A percentile compares a stretch with the other conserved stretches of the same genome.
phyloP scores from a whole-genome alignment of 352 stramenopile genomes.

The Phytophthora europaea region DNA sequence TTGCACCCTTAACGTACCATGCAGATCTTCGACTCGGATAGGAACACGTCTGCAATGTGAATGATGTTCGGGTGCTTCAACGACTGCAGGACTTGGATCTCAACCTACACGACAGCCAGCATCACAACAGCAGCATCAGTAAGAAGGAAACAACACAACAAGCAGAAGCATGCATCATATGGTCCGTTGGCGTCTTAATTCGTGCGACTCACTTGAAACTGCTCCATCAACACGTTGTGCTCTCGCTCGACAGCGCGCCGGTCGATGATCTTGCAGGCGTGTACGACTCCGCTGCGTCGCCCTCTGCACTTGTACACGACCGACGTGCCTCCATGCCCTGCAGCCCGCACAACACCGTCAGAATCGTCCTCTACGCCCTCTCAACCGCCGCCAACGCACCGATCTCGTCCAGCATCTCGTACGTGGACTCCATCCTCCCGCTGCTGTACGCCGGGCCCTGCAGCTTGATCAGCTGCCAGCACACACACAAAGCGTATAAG shows the following conservation, averaged over 20 bases:
- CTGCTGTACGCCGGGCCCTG: conserved; percentile 75
- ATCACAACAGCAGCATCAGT: conserved; percentile 4
- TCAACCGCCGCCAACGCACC: conserved; percentile 49
- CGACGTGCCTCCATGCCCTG: conserved; percentile 87
- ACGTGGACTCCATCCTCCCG: conserved; percentile 84
- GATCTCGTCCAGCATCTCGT: conserved; percentile 86
- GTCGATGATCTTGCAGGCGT: conserved; percentile 92
- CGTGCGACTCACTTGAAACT: conserved; percentile 77
- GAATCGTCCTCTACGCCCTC: background rate
- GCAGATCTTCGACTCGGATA: conserved; percentile 88
- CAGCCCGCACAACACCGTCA: background rate
- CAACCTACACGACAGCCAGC: conserved; percentile 51
- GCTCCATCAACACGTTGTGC: conserved; percentile 85
- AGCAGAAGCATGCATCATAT: background rate
- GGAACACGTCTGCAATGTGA: conserved; percentile 88
- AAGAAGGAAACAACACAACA: background rate
- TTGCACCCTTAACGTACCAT: conserved; percentile 54
- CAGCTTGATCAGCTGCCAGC: conserved; percentile 74
- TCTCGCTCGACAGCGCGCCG: conserved; percentile 75
- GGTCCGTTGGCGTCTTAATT: background rate
- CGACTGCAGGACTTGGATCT: conserved; percentile 92
- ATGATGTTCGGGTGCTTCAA: conserved; percentile 93
- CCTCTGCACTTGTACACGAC: conserved; percentile 87
- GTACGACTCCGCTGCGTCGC: conserved; percentile 57
- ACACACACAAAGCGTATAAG: background rate